Evolutionary conservation across 139 green algal species (phyloP), one percentile per base, ranked within the genome.

Genomic region (Nannochloris sp.): DNA sequence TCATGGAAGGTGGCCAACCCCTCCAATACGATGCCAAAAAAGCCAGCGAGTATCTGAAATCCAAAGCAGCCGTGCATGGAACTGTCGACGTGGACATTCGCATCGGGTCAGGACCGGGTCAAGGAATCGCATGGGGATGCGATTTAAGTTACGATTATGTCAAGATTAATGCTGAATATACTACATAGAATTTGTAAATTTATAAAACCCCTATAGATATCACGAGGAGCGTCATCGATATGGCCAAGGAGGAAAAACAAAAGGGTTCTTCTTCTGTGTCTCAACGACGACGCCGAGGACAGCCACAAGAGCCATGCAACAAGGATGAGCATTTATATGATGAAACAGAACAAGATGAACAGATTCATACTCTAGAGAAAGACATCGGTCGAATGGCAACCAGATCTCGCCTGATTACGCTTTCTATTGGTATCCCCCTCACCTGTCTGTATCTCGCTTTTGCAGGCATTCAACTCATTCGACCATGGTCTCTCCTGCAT

Each of bases 1-100:
- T 99, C 2, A 97, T 99, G 93, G 76, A 93, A 62, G 80, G 77
- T 14, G 93, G 93, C 0, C 91, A 97, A 80, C 93, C 93, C 46
- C 77, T 97, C 53, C 62, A 77, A 1, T 99, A 96, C 82, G 92
- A 98, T 75, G 85, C 72, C 16, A 69, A 73, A 30, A 76, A 77
- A 0, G 93, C 93, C 25, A 93, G 77, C 75, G 78, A 72, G 20
- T 99, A 98, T 78, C 70, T 99, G 23, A 95, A 91, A 77, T 78
- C 72, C 2, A 63, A 51, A 70, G 78, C 66, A 14, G 78, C 63
- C 1, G 61, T 77, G 62, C 91, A 96, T 70, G 92, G 90, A 69
- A 97, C 90, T 2, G 89, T 96, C 12, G 72, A 85, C 53, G 61
- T 82, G 29, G 45, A 69, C 25, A 61, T 76, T 17, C 29, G 28